Percentiles rank a stretch among this genome's conserved stretches.
Conservation (phyloP, 192 early-diverging fungal genomes). For the Backusella macrospora region DNA sequence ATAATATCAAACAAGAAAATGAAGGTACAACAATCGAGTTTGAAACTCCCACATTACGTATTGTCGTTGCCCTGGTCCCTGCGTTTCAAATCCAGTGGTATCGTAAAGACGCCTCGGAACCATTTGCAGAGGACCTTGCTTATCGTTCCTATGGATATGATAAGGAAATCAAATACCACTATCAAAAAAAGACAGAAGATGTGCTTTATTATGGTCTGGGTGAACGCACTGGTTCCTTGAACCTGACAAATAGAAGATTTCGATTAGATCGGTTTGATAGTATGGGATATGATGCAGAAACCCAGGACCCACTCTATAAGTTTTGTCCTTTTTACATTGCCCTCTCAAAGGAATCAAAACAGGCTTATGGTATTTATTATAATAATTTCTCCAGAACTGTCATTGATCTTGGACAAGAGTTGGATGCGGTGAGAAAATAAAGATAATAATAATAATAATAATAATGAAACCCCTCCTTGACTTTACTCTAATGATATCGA, state of each 20-base stretch:
- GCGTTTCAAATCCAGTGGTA: conserved; percentile 1
- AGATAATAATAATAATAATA: background rate
- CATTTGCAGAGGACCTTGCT: conserved; percentile 54
- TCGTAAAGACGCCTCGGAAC: background rate
- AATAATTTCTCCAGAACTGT: conserved; percentile 50
- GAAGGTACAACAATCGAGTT: conserved; percentile 6
- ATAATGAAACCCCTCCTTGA: background rate
- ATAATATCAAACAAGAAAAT: background rate
- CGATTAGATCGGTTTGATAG: conserved; percentile 55
- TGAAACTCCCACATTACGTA: conserved; percentile 1
- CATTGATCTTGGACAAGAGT: conserved; percentile 55
- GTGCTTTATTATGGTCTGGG: conserved; percentile 55
- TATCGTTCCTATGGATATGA: conserved; percentile 52
- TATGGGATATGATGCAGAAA: conserved; percentile 59
- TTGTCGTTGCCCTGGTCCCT: background rate
- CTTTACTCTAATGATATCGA: background rate
- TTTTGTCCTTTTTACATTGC: conserved; percentile 57
- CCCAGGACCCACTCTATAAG: conserved; percentile 64
- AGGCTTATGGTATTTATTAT: conserved; percentile 59
- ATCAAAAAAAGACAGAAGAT: conserved; percentile 30
- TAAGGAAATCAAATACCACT: conserved; percentile 42
- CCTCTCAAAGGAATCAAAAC: conserved; percentile 26
- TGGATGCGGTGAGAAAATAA: conserved; percentile 32
- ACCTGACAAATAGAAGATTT: conserved; percentile 50
- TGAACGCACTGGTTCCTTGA: conserved; percentile 49